Conservation (phyloP, 768 basidiomycete genomes). For the Pulveroboletus sp. region DNA sequence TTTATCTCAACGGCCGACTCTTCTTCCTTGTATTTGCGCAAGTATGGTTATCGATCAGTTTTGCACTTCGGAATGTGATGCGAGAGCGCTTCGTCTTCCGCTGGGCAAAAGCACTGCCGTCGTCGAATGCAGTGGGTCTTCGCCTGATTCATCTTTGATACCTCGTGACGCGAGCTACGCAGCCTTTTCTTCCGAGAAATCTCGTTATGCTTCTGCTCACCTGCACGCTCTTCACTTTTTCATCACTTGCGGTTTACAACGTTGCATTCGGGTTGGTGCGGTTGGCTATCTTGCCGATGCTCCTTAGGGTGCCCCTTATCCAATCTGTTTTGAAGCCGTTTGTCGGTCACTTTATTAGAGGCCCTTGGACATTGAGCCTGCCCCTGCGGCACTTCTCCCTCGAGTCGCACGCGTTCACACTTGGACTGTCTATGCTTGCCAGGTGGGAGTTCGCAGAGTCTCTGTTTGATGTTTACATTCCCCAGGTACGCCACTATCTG, state of each 20-base stretch:
- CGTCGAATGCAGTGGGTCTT: slow-evolving; percentile 18
- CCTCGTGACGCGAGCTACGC: not conserved
- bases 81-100: slow-evolving; percentile 54
- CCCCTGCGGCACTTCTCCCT: slow-evolving; percentile 44
- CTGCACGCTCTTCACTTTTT: slow-evolving; percentile 36
- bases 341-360: slow-evolving; percentile 56
- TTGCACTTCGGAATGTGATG: slow-evolving; percentile 54
- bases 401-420: slow-evolving; percentile 44
- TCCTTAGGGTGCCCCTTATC: slow-evolving; percentile 53
- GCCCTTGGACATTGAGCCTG: slow-evolving; percentile 50
- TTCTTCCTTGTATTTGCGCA: slow-evolving; percentile 58
- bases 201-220: slow-evolving; percentile 30
- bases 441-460: slow-evolving; percentile 62
- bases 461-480: slow-evolving; percentile 55
- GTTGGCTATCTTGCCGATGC: slow-evolving; percentile 43
- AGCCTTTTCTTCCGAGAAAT: slow-evolving; percentile 23
- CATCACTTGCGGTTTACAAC: slow-evolving; percentile 38
- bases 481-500: slow-evolving; percentile 41
- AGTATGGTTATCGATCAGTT: slow-evolving; percentile 40
- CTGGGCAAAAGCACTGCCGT: slow-evolving; percentile 30
- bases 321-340: slow-evolving; percentile 52
- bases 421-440: slow-evolving; percentile 48
- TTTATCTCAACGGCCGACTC: slow-evolving; percentile 65
- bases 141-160: not conserved
- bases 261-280: slow-evolving; percentile 44